phyloP scores from a whole-genome alignment of 208 protist genomes.

The Trypanosoma boissoni region DNA sequence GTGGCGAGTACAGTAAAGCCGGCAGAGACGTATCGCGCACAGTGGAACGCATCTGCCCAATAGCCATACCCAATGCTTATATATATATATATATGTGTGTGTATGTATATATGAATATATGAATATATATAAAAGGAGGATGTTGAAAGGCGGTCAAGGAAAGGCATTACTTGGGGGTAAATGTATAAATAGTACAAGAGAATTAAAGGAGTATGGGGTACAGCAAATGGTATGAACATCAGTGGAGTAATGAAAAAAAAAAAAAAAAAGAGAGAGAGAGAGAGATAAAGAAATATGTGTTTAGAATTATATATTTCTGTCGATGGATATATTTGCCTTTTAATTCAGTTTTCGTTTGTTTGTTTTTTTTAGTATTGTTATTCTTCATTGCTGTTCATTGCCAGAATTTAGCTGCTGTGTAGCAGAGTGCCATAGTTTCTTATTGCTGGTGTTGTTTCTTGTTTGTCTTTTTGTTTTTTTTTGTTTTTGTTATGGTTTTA shows the following conservation, averaged over 20 bases:
- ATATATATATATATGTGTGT: background rate
- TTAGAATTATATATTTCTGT: background rate
- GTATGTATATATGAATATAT: background rate
- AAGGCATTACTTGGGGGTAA: no score
- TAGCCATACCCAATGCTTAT: background rate
- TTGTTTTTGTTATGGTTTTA: slow-evolving; percentile 9
- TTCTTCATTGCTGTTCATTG: background rate
- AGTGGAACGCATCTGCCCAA: slow-evolving; percentile 39
- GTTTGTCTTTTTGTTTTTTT: background rate
- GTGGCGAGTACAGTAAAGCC: slow-evolving; percentile 47
- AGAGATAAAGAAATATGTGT: slow-evolving; percentile 8
- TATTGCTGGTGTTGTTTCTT: no score
- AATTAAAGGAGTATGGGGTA: no score
- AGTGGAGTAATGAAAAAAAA: no score
- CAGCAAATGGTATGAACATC: no score
- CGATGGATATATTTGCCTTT: background rate
- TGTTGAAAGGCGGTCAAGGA: no score
- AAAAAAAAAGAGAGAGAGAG: background rate
- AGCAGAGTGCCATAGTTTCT: background rate
- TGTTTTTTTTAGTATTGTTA: slow-evolving; percentile 5
- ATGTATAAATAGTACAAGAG: no score
- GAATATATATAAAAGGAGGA: background rate
- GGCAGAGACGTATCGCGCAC: slow-evolving; percentile 38
- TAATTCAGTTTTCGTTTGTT: background rate
- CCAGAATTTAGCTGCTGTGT: background rate